phyloP scores from a whole-genome alignment of 345 rosid species.

The Melaleuca quinquenervia region DNA sequence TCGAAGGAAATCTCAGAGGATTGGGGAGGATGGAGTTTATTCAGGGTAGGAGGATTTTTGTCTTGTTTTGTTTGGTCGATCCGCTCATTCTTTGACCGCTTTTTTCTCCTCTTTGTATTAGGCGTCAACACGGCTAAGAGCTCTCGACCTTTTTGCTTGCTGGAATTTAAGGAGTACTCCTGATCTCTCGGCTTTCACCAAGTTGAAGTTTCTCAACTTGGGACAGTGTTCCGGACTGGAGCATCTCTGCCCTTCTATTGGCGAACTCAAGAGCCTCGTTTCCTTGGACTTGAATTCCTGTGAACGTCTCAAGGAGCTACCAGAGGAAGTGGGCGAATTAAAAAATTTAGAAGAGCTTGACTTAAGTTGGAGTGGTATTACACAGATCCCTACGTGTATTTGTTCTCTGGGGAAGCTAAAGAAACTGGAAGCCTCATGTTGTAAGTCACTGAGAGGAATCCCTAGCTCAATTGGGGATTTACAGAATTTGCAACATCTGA shows the following conservation, averaged over 20 bases:
- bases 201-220: background rate
- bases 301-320: fast-evolving
- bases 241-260: background rate
- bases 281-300: background rate
- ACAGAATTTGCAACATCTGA: too few relatives aligned
- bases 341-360: background rate
- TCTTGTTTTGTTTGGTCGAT: fast-evolving
- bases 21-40: background rate
- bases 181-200: fast-evolving
- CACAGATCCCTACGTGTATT: background rate
- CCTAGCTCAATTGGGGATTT: too few relatives aligned
- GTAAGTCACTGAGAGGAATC: too few relatives aligned
- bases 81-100: fast-evolving
- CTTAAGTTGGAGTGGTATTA: fast-evolving
- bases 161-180: background rate
- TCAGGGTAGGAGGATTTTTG: background rate
- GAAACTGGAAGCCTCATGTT: background rate
- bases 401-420: background rate
- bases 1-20: fast-evolving
- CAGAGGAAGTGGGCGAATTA: background rate
- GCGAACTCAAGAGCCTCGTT: background rate
- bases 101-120: background rate
- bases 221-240: fast-evolving
- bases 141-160: fast-evolving
- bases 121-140: background rate